phyloP scores from a whole-genome alignment of 2,329 filamentous ascomycete species.

The Torrubiella hemipterigena region DNA sequence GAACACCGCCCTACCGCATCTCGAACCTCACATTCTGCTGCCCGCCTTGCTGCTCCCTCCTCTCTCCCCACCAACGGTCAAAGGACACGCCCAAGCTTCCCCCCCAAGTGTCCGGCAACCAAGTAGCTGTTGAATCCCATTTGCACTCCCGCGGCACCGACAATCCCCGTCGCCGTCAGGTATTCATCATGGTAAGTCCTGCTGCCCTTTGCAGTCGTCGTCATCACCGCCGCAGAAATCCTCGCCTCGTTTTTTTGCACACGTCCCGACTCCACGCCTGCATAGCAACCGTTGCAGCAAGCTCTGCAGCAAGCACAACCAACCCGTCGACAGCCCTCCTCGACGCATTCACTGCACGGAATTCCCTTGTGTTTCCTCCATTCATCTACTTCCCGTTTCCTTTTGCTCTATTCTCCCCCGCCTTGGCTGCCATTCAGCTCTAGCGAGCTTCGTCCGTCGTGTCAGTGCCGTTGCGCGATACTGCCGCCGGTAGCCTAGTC shows the following conservation, averaged over 20 bases:
- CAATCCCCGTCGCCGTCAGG: too few relatives aligned
- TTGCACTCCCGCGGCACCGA: too few relatives aligned
- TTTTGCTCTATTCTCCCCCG: not conserved
- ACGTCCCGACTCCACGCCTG: too few relatives aligned
- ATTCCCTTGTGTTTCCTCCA: not conserved
- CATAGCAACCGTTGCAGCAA: constrained; percentile 4
- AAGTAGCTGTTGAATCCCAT: too few relatives aligned
- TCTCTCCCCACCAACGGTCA: constrained; percentile 1
- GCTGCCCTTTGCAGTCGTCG: not conserved
- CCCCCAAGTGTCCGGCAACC: too few relatives aligned
- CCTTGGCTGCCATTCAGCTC: constrained; percentile 1
- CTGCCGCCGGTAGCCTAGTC: too few relatives aligned
- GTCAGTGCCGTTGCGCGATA: too few relatives aligned
- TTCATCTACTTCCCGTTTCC: not conserved
- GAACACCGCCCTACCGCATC: too few relatives aligned
- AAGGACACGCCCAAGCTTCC: too few relatives aligned
- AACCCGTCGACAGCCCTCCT: too few relatives aligned
- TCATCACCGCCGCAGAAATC: not conserved
- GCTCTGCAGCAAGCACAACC: constrained; percentile 6
- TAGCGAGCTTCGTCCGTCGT: not conserved
- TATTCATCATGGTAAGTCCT: constrained; percentile 5
- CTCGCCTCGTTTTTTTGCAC: too few relatives aligned
- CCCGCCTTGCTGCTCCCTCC: not conserved
- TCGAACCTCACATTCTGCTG: not conserved
- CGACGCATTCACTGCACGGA: too few relatives aligned